A percentile compares a stretch with the other conserved stretches of the same genome.
Conservation (phyloP, 2,329 filamentous ascomycete species). For the Epicoccum nigrum region DNA sequence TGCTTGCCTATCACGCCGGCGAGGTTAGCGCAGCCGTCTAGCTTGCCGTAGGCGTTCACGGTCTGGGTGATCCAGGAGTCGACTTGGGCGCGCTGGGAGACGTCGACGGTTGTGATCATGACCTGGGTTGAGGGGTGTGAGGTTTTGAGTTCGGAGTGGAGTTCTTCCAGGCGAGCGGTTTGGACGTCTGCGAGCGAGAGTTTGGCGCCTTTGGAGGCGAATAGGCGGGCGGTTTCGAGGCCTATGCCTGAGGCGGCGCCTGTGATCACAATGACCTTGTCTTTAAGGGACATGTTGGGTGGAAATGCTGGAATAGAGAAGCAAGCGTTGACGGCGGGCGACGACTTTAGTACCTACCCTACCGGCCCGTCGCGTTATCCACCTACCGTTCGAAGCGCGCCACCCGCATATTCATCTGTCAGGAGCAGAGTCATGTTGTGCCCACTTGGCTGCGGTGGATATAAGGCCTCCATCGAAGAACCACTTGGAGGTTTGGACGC, state of each 20-base stretch:
- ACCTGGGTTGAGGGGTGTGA: constrained; percentile 29
- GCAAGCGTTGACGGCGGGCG: not conserved
- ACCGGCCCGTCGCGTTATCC: not conserved
- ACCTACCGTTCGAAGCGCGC: not conserved
- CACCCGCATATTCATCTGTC: not conserved
- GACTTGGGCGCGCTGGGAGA: constrained; percentile 56
- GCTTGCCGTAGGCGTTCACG: constrained; percentile 57
- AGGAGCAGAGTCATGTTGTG: not conserved
- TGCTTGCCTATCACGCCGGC: constrained; percentile 51
- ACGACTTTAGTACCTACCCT: not conserved
- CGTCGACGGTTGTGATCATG: constrained; percentile 54
- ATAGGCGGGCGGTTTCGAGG: constrained; percentile 33
- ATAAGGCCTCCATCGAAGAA: not conserved
- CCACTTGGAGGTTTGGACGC: not conserved
- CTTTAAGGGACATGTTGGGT: constrained; percentile 30
- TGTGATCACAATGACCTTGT: constrained; percentile 41
- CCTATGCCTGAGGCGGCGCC: constrained; percentile 43
- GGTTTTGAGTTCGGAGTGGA: constrained; percentile 26
- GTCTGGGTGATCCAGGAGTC: constrained; percentile 58
- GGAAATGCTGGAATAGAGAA: not conserved
- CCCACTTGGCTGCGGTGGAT: not conserved
- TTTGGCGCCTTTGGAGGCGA: constrained; percentile 38
- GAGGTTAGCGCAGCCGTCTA: constrained; percentile 50
- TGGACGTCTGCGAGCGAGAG: constrained; percentile 42
- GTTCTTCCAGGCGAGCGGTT: constrained; percentile 30